Evolutionary conservation across 352 stramenopile species (phyloP).

Genomic region (Phytophthora cajani): DNA sequence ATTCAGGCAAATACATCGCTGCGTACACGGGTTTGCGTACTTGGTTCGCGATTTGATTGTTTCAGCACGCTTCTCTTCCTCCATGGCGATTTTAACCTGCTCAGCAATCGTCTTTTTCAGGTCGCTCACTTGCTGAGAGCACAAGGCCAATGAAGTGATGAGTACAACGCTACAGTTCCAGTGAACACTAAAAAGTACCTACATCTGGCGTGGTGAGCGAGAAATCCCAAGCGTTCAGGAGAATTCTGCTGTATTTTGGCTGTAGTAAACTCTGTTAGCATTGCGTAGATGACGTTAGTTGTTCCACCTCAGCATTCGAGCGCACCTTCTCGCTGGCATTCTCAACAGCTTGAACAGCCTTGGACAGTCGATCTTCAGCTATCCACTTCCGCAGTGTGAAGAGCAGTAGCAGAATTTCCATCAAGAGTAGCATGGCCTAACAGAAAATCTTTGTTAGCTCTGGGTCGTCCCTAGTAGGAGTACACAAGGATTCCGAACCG

Average conservation of each 20-base stretch:
- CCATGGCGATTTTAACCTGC: constrained; percentile 62
- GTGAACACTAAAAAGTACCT: not conserved
- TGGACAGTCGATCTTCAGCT: constrained; percentile 66
- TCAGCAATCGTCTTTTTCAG: constrained; percentile 64
- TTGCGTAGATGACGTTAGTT: not conserved
- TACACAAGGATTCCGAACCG: constrained; percentile 32
- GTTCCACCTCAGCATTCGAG: not conserved
- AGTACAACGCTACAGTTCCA: constrained; percentile 3
- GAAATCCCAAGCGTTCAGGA: constrained; percentile 84
- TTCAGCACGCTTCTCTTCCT: constrained; percentile 64
- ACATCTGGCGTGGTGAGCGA: constrained; percentile 52
- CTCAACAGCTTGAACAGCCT: constrained; percentile 62
- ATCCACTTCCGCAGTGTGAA: constrained; percentile 79
- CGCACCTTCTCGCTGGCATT: constrained; percentile 46
- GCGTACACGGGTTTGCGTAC: constrained; percentile 23
- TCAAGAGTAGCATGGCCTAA: constrained; percentile 54
- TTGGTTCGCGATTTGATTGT: constrained; percentile 56
- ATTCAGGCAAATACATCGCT: no score
- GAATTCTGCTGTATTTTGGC: constrained; percentile 64
- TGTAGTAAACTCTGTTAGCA: constrained; percentile 21
- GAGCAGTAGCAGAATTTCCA: constrained; percentile 59
- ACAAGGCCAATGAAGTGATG: not conserved
- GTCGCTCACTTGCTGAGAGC: constrained; percentile 59
- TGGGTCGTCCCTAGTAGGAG: not conserved
- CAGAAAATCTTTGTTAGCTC: constrained; percentile 3